Evolutionary conservation across 2,329 filamentous ascomycete genomes (phyloP).

Genomic region (Conoideocrella luteorostrata): DNA sequence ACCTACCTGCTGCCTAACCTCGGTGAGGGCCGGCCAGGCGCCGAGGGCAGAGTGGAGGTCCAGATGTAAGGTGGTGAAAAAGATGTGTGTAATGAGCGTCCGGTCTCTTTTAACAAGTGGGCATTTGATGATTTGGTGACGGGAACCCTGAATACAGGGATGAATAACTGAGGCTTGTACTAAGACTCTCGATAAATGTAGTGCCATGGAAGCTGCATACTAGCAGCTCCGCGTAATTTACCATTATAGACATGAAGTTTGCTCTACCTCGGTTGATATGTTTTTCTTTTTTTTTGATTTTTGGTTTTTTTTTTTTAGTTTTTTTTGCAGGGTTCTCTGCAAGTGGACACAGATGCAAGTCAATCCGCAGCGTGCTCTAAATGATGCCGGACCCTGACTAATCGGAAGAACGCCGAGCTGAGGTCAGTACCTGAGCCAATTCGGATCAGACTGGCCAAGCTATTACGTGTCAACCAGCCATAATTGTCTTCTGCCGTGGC

Average conservation of each 20-base stretch:
- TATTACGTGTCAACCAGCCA: background rate
- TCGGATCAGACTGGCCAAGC: background rate
- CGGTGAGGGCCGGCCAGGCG: slow-evolving; percentile 61
- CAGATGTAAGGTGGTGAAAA: slow-evolving; percentile 48
- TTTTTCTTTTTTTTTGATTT: background rate
- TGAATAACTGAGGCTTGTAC: background rate
- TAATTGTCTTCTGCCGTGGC: too few relatives aligned
- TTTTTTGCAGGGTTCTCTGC: too few relatives aligned
- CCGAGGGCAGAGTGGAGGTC: slow-evolving; percentile 86
- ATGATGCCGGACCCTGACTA: too few relatives aligned
- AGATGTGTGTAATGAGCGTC: slow-evolving; percentile 14
- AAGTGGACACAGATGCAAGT: too few relatives aligned
- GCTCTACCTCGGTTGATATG: background rate
- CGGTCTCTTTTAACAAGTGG: slow-evolving; percentile 20
- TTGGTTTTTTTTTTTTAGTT: background rate
- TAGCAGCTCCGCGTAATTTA: slow-evolving; percentile 10
- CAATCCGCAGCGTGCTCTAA: too few relatives aligned
- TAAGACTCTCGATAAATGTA: slow-evolving; percentile 24
- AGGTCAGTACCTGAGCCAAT: background rate
- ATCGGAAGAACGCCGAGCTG: background rate
- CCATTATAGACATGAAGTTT: slow-evolving; percentile 23
- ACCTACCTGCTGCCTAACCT: slow-evolving; percentile 87
- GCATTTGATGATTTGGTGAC: slow-evolving; percentile 26
- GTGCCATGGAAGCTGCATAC: slow-evolving; percentile 23
- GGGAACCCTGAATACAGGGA: slow-evolving; percentile 10